Evolutionary conservation across 2,329 filamentous ascomycete genomes (phyloP), one percentile per base, ranked within the genome.

Genomic region (Phialemonium atrogriseum): DNA sequence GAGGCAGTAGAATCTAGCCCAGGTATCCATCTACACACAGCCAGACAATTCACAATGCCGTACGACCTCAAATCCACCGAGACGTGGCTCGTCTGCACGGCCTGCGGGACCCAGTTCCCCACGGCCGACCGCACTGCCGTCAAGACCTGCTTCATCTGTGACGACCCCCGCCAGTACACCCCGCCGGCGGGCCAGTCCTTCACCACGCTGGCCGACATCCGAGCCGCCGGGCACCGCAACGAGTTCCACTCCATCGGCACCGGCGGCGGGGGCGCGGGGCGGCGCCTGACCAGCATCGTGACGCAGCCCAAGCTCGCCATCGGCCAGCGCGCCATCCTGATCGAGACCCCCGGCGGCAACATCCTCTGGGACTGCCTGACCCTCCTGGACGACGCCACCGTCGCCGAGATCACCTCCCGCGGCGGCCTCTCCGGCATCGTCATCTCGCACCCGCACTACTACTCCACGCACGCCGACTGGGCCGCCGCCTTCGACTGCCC

Each of bases 391-490:
- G 56, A 68, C 2, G 66, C 66, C 4, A 88, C 83, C 0, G 55
- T 83, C 1, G 49, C 57, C 1, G 51, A 55, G 34, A 73, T 89
- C 44, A 63, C 69, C 5, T 50, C 48, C 0, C 61, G 77, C 6
- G 84, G 84, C 25, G 82, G 81, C 0, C 48, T 93, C 10, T 60
- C 62, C 20, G 83, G 79, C 1, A 87, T 91, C 27, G 76, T 77
- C 43, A 84, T 88, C 40, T 78, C 71, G 9, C 83, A 93, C 55
- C 85, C 85, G 32, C 85, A 93, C 51, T 93, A 84, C 57, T 91
- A 84, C 57, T 77, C 77, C 10, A 82, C 83, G 4, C 80, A 86
- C 51, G 54, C 83, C 1, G 73, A 80, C 42, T 93, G 85, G 84
- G 78, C 80, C 0, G 50, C 61, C 26, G 65, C 67, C 0, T 89